Evolutionary conservation across 805 yeast genomes (phyloP), one percentile per base, ranked within the genome.

Genomic region (Saccharomycopsis schoenii): DNA sequence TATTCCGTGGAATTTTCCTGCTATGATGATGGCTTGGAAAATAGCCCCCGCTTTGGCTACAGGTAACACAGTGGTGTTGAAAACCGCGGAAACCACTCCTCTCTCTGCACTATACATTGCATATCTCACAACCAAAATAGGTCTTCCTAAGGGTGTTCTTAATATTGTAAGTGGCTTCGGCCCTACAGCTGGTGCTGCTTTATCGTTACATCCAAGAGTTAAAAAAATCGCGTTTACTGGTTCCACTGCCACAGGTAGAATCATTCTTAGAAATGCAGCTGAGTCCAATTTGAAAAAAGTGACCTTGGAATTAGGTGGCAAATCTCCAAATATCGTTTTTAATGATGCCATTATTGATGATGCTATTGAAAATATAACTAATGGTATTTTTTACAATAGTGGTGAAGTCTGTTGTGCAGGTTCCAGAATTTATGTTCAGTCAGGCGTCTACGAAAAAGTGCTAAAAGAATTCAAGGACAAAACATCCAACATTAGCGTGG

Each of bases 321-420:
- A 92, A 78, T 91, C 97, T 37, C 97, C 98, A 69, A 85, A 88
- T 74, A 84, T 92, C 67, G 85, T 92, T 56, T 90, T 88, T 71
- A 85, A 86, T 70, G 97, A 92, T 71, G 92, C 93, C 59, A 84
- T 92, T 72, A 71, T 93, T 62, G 84, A 85, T 60, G 78, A 80
- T 69, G 88, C 97, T 57, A 87, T 89, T 57, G 79, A 85, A 67
- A 82, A 84, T 80, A 84, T 90, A 66, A 80, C 87, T 61, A 72
- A 81, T 61, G 97, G 97, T 73, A 91, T 92, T 70, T 89, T 86
- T 80, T 89, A 83, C 81, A 92, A 92, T 80, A 85, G 92, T 70
- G 98, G 98, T 76, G 97, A 93, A 78, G 92, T 89, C 62, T 92
- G 98, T 77, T 87, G 91, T 71, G 97, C 97, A 42, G 96, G 96